These are phyloP conservation scores for Populus simonii DNA, from an alignment of 345 rosid genomes.

Conservation along the genomic window DNA sequence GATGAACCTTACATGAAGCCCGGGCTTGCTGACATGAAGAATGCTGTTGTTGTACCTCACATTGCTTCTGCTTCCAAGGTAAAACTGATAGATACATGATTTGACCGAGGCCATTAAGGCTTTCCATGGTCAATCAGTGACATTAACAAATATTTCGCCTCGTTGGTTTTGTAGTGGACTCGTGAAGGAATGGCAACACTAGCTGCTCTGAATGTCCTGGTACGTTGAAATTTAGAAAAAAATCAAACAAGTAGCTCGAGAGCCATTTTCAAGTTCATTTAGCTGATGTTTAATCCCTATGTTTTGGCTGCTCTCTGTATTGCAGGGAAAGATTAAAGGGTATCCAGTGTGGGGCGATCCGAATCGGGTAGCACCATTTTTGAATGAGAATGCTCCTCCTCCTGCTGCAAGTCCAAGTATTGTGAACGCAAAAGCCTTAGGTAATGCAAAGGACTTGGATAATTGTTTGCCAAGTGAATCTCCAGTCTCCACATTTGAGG, in stretches of 20 bases:
- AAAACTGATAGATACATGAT: neutral
- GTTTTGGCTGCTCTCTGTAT: neutral
- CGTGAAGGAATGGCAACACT: slow-evolving; percentile 99
- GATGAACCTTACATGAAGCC: slow-evolving; percentile 99
- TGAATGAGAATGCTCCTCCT: slow-evolving; percentile 70
- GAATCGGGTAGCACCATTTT: slow-evolving; percentile 72
- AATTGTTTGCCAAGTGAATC: neutral
- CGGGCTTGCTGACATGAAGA: slow-evolving; percentile 90
- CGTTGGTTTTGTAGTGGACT: slow-evolving; percentile 66
- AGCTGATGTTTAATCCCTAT: neutral
- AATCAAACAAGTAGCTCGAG: no score
- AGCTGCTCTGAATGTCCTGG: slow-evolving; percentile 90
- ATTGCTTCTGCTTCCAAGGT: slow-evolving; percentile 99
- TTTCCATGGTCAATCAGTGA: neutral
- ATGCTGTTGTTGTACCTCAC: slow-evolving; percentile 86
- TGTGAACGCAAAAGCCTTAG: slow-evolving; percentile 79
- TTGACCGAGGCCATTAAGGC: neutral
- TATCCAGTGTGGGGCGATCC: slow-evolving; percentile 81
- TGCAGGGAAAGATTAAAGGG: slow-evolving; percentile 88
- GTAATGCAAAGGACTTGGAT: slow-evolving; percentile 25
- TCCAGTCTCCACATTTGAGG: neutral
- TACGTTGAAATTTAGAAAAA: slow-evolving; percentile 20
- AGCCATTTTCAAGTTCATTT: neutral
- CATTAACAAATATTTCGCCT: neutral
- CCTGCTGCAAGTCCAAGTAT: slow-evolving; percentile 88